phyloP scores from a whole-genome alignment of 1,139 yeast genomes.

The Yamadazyma atmosphaerica region DNA sequence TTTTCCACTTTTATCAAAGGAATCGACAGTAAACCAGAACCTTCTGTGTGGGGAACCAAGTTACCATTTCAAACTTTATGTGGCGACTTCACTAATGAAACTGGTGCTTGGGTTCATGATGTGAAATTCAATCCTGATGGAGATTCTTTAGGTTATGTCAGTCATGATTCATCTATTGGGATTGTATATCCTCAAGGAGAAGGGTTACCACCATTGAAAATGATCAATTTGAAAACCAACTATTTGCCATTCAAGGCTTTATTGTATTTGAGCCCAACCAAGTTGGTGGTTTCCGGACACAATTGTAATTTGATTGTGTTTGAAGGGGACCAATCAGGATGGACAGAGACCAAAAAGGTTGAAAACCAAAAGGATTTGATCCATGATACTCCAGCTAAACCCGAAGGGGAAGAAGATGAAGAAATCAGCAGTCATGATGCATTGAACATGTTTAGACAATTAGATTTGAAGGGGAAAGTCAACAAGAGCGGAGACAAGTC shows the following conservation, averaged over 20 bases:
- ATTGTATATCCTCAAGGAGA: conserved; percentile 78
- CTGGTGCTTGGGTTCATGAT: conserved; percentile 93
- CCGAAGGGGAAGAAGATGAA: conserved; percentile 50
- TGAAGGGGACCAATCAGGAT: conserved; percentile 65
- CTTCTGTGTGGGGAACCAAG: conserved; percentile 90
- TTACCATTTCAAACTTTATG: conserved; percentile 94
- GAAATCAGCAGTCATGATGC: conserved; percentile 79
- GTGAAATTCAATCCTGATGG: conserved; percentile 85
- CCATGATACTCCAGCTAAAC: conserved; percentile 32
- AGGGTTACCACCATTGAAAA: conserved; percentile 49
- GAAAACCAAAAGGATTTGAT: conserved; percentile 53
- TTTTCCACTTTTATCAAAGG: conserved; percentile 93
- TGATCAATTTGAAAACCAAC: conserved; percentile 58
- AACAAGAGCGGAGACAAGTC: conserved; percentile 39
- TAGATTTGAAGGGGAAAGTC: conserved; percentile 89
- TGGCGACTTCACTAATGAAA: conserved; percentile 74
- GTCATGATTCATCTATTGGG: conserved; percentile 76
- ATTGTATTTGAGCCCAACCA: conserved; percentile 63
- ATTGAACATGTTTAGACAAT: conserved; percentile 90
- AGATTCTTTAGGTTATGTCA: conserved; percentile 72
- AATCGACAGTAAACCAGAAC: conserved; percentile 78
- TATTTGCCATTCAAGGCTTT: conserved; percentile 81
- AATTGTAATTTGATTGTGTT: conserved; percentile 89
- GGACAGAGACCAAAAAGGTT: conserved; percentile 65
- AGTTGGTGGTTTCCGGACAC: conserved; percentile 86